Conservation (phyloP, 1,284 basidiomycete genomes). For the Sanghuangporus baumii region DNA sequence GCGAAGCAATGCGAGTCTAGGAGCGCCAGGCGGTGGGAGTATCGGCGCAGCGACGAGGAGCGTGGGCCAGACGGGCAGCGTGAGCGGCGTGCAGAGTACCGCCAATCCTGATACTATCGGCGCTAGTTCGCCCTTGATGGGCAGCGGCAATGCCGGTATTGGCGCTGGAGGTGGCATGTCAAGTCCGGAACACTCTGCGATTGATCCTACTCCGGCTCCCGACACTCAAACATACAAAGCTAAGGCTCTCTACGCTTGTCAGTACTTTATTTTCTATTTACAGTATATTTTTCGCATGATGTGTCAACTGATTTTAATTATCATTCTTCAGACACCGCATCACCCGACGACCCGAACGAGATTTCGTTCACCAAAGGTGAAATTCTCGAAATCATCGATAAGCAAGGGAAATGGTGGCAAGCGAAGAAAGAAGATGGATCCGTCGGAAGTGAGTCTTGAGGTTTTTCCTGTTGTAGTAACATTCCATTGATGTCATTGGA, state of each 20-base stretch:
- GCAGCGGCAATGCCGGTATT: slow-evolving; percentile 44
- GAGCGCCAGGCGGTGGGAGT: slow-evolving; percentile 24
- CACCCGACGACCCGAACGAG: slow-evolving; percentile 93
- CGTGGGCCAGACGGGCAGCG: slow-evolving; percentile 29
- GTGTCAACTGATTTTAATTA: slow-evolving; percentile 9
- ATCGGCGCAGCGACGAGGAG: slow-evolving; percentile 42
- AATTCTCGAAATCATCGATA: slow-evolving; percentile 90
- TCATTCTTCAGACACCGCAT: slow-evolving; percentile 71
- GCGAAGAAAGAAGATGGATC: slow-evolving; percentile 81
- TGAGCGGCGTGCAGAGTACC: slow-evolving; percentile 34
- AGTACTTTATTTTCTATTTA: slow-evolving; percentile 29
- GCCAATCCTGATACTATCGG: slow-evolving; percentile 40
- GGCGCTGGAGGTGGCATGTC: slow-evolving; percentile 40
- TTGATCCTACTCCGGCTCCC: slow-evolving; percentile 20
- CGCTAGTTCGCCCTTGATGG: slow-evolving; percentile 60
- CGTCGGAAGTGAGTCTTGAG: slow-evolving; percentile 64
- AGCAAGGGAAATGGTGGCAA: slow-evolving; percentile 95
- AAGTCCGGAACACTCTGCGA: slow-evolving; percentile 21
- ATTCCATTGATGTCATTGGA: slow-evolving; percentile 19
- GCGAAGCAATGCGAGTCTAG: slow-evolving; percentile 61
- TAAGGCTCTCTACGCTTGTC: slow-evolving; percentile 48
- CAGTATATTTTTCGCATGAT: slow-evolving; percentile 7
- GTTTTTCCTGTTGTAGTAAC: slow-evolving; percentile 3
- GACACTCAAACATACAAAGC: slow-evolving; percentile 36
- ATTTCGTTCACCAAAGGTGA: slow-evolving; percentile 94